These are phyloP conservation scores for Aspergillus udagawae DNA, from an alignment of 2,329 filamentous ascomycete species.

Conservation along the genomic window DNA sequence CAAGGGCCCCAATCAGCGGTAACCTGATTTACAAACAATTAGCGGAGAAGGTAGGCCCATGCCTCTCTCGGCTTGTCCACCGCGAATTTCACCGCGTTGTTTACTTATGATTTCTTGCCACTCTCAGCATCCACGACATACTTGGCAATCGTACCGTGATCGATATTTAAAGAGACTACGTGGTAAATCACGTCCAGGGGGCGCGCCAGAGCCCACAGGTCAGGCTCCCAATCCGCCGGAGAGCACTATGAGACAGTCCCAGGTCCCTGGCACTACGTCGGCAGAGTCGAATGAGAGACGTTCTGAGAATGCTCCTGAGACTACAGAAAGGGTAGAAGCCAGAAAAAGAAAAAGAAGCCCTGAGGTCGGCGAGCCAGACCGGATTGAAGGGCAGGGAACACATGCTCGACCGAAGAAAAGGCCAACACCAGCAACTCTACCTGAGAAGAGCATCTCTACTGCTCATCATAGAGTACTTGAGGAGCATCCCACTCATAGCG, in stretches of 20 bases:
- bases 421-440: constrained; percentile 2
- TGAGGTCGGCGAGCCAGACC: background rate
- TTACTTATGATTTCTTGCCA: constrained; percentile 2
- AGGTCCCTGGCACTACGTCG: constrained; percentile 2
- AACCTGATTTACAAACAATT: constrained; percentile 46
- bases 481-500: background rate
- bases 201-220: constrained; percentile 9
- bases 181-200: constrained; percentile 33
- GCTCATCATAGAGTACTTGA: background rate
- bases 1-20: constrained; percentile 32
- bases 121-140: constrained; percentile 40
- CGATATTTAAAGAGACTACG: constrained; percentile 43
- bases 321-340: constrained; percentile 1
- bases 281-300: constrained; percentile 4
- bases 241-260: constrained; percentile 3
- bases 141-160: constrained; percentile 48
- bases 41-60: constrained; percentile 31
- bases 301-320: background rate
- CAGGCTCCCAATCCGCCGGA: background rate
- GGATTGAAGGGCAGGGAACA: background rate
- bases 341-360: constrained; percentile 23
- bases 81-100: background rate
- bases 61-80: background rate
- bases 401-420: constrained; percentile 8
- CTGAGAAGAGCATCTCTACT: background rate